Evolutionary conservation across 176 grass and related monocot genomes (phyloP).

Genomic region (Triticum turgidum): DNA sequence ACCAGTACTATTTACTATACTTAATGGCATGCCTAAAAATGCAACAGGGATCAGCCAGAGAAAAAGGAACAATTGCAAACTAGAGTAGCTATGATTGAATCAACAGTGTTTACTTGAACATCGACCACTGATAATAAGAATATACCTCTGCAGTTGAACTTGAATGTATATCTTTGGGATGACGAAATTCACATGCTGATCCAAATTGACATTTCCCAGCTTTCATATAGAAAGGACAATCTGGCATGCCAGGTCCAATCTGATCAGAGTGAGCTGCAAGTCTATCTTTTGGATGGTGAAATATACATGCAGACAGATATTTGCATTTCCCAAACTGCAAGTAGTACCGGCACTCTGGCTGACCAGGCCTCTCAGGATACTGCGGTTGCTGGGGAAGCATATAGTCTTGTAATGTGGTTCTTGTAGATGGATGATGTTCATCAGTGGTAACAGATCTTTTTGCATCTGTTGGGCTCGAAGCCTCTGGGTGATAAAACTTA

Average conservation of each 20-base stretch:
- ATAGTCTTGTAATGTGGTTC: constrained; percentile 17
- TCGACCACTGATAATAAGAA: not conserved
- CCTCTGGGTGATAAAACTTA: constrained; percentile 57
- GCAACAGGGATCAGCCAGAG: not conserved
- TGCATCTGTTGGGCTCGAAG: not conserved
- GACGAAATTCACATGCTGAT: constrained; percentile 39
- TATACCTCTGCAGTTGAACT: constrained; percentile 30
- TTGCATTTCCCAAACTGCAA: constrained; percentile 52
- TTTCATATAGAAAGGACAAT: constrained; percentile 36
- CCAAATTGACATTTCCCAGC: constrained; percentile 45
- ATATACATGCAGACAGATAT: constrained; percentile 43
- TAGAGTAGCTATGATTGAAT: not conserved
- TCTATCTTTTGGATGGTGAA: constrained; percentile 51
- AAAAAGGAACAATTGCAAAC: not conserved
- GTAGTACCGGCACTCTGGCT: constrained; percentile 49
- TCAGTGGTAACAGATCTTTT: constrained; percentile 15
- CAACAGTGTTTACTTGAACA: not conserved
- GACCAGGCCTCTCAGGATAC: constrained; percentile 44
- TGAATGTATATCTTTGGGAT: constrained; percentile 7
- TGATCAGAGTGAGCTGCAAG: not conserved
- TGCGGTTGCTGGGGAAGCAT: constrained; percentile 23
- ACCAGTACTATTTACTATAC: not conserved
- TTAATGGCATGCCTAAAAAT: not conserved
- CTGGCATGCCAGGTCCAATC: too few species aligned
- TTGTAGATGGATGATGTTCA: constrained; percentile 4